phyloP scores from a whole-genome alignment of 495 filamentous ascomycete genomes.

The Sphaerosporella brunnea region DNA sequence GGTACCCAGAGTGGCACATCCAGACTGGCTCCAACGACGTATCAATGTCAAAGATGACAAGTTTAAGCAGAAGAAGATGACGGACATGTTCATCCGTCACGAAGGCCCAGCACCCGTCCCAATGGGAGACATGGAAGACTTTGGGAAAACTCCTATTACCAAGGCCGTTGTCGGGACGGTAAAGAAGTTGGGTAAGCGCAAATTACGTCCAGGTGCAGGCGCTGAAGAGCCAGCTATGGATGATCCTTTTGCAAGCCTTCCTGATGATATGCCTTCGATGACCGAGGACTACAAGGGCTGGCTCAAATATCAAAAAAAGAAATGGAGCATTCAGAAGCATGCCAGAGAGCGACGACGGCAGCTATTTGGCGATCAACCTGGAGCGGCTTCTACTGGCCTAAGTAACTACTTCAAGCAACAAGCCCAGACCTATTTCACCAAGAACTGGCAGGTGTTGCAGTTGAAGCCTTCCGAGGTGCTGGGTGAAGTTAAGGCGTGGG shows the following conservation, averaged over 20 bases:
- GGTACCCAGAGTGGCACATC: slow-evolving; percentile 80
- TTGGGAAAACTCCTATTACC: slow-evolving; percentile 41
- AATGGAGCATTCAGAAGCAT: slow-evolving; percentile 96
- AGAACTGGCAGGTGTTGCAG: slow-evolving; percentile 88
- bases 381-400: slow-evolving; percentile 50
- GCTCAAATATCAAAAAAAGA: slow-evolving; percentile 89
- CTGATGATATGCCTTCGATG: slow-evolving; percentile 68
- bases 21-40: slow-evolving; percentile 84
- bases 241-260: slow-evolving; percentile 72
- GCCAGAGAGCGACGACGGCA: slow-evolving; percentile 74
- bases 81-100: slow-evolving; percentile 65
- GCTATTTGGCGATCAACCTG: slow-evolving; percentile 73
- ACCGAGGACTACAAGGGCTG: slow-evolving; percentile 78
- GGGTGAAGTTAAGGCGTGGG: slow-evolving; percentile 72
- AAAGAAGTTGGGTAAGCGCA: slow-evolving; percentile 59
- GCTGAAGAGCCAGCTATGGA: slow-evolving; percentile 37
- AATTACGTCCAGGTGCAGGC: slow-evolving; percentile 56
- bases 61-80: slow-evolving; percentile 97
- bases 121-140: slow-evolving; percentile 68
- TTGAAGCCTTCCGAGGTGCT: slow-evolving; percentile 61
- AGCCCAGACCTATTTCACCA: slow-evolving; percentile 71
- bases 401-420: slow-evolving; percentile 80
- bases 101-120: slow-evolving; percentile 19
- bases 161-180: slow-evolving; percentile 50
- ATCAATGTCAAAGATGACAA: slow-evolving; percentile 92